phyloP scores from a whole-genome alignment of 1,284 basidiomycete species.

The Rhodotorula sp. region DNA sequence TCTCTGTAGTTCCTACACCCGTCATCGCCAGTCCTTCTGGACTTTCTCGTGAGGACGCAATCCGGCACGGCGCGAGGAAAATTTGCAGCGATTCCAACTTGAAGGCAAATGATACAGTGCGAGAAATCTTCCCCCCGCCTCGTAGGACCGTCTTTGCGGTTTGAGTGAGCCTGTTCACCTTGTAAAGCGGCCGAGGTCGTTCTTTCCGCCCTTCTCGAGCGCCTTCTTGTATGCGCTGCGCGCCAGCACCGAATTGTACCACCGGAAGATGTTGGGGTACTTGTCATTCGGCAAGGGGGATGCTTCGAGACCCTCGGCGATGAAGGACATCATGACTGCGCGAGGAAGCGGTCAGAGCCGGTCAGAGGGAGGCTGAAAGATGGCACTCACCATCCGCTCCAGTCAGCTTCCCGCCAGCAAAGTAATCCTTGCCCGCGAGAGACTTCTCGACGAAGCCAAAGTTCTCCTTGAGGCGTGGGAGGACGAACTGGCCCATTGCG shows the following conservation, averaged over 20 bases:
- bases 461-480: constrained; percentile 23
- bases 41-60: too few species aligned
- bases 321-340: constrained; percentile 39
- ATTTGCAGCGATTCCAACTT: too few species aligned
- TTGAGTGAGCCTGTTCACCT: not conserved
- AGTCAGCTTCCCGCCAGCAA: constrained; percentile 35
- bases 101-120: too few species aligned
- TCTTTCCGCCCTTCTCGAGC: constrained; percentile 32
- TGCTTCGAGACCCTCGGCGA: constrained; percentile 20
- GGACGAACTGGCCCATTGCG: constrained; percentile 13
- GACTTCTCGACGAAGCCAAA: constrained; percentile 21
- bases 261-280: constrained; percentile 34
- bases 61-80: too few species aligned
- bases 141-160: not conserved
- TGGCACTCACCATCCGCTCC: constrained; percentile 34
- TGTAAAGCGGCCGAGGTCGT: constrained; percentile 25
- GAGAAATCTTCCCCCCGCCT: not conserved
- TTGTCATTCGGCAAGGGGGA: constrained; percentile 12
- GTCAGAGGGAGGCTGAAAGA: too few species aligned
- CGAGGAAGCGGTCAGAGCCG: not conserved
- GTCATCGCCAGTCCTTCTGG: too few species aligned
- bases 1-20: too few species aligned
- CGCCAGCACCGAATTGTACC: constrained; percentile 29
- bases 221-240: constrained; percentile 38
- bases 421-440: constrained; percentile 29